A percentile compares a stretch with the other conserved stretches of the same genome.
phyloP scores from a whole-genome alignment of 2,329 filamentous ascomycete genomes.

The Neonectria hederae region DNA sequence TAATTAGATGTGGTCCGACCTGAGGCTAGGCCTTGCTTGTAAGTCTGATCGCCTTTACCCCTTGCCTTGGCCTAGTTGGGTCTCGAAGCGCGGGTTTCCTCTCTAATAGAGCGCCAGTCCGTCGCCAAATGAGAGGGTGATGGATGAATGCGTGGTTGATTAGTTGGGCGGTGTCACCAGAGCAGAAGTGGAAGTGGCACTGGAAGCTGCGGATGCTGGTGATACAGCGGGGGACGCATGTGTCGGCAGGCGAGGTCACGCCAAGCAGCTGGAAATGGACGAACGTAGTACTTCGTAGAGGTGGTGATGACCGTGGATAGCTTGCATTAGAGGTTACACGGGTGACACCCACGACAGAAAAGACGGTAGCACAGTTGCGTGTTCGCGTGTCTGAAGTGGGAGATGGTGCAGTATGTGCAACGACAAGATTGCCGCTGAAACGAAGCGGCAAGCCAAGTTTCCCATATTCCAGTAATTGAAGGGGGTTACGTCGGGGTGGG shows the following conservation, averaged over 20 bases:
- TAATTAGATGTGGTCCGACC: slow-evolving; percentile 7
- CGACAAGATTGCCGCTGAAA: not conserved
- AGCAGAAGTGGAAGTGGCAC: not conserved
- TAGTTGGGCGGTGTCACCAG: slow-evolving; percentile 1
- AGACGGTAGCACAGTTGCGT: slow-evolving; percentile 10
- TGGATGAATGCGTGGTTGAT: not conserved
- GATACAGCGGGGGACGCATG: slow-evolving; percentile 5
- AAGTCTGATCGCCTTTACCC: not conserved
- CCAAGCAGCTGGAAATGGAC: not conserved
- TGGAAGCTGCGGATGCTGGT: not conserved
- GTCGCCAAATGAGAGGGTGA: not conserved
- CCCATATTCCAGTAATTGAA: not conserved
- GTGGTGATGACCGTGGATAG: not conserved
- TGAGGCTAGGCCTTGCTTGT: slow-evolving; percentile 9
- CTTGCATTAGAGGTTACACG: slow-evolving; percentile 1
- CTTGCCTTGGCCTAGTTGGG: not conserved
- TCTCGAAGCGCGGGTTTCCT: not conserved
- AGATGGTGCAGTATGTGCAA: slow-evolving; percentile 7
- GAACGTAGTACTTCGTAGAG: not conserved
- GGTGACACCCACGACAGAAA: not conserved
- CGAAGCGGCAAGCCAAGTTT: slow-evolving; percentile 2
- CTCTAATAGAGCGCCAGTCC: not conserved
- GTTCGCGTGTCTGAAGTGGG: not conserved
- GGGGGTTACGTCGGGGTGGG: slow-evolving; percentile 3
- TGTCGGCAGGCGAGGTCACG: slow-evolving; percentile 7